A percentile compares a stretch with the other conserved stretches of the same genome.
Evolutionary conservation across 2,329 filamentous ascomycete species (phyloP).

Genomic region (Epichloe scottii): DNA sequence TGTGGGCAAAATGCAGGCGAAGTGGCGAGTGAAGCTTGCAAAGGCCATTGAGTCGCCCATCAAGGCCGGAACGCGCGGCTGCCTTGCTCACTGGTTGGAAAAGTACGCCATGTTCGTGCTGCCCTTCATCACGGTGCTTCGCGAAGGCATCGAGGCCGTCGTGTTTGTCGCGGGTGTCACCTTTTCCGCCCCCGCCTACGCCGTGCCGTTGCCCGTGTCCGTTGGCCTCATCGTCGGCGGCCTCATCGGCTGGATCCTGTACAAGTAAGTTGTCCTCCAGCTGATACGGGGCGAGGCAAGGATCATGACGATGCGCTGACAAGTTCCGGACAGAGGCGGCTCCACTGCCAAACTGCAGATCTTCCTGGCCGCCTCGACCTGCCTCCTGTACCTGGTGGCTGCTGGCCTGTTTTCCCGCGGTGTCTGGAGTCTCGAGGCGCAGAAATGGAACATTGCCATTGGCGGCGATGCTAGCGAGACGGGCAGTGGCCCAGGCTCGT

Average conservation of each 20-base stretch:
- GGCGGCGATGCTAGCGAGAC: constrained; percentile 43
- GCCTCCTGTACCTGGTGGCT: constrained; percentile 72
- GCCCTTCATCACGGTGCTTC: constrained; percentile 76
- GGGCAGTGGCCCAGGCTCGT: constrained; percentile 55
- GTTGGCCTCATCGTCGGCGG: constrained; percentile 56
- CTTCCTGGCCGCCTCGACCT: constrained; percentile 73
- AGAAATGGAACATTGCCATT: constrained; percentile 54
- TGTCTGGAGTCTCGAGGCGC: constrained; percentile 61
- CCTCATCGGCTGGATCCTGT: constrained; percentile 60
- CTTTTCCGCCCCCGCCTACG: constrained; percentile 58
- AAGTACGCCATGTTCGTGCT: constrained; percentile 80
- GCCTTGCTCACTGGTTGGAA: constrained; percentile 52
- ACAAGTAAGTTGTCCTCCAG: constrained; percentile 45
- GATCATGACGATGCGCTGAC: not conserved
- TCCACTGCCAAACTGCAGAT: constrained; percentile 42
- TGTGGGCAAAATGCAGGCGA: constrained; percentile 71
- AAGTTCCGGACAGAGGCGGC: constrained; percentile 21
- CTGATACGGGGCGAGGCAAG: not conserved
- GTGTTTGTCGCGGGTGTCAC: constrained; percentile 79
- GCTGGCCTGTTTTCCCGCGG: constrained; percentile 69
- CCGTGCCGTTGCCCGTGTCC: constrained; percentile 68
- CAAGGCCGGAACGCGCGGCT: constrained; percentile 29
- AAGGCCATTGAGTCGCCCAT: constrained; percentile 47
- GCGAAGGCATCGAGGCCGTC: constrained; percentile 77
- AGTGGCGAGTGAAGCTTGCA: constrained; percentile 76